Percentiles rank a stretch among this genome's conserved stretches.
These are phyloP conservation scores for Balamuthia mandrillaris DNA, from an alignment of 208 protist species.

Conservation along the genomic window DNA sequence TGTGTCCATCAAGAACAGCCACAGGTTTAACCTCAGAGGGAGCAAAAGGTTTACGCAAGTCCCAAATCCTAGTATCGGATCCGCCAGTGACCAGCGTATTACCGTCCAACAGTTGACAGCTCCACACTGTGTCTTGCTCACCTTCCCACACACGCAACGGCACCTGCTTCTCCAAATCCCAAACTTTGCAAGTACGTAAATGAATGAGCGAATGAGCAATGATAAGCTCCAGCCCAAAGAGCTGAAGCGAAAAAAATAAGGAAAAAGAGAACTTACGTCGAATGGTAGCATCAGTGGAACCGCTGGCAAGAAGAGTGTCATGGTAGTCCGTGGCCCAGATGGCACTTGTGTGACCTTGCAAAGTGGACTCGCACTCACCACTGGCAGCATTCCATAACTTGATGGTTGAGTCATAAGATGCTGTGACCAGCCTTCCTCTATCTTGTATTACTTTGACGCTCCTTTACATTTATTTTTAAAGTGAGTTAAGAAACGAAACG, in stretches of 20 bases:
- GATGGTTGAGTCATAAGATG: constrained; percentile 35
- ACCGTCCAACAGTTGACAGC: constrained; percentile 27
- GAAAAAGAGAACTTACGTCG: background rate
- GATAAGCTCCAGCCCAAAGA: background rate
- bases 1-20: constrained; percentile 2
- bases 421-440: background rate
- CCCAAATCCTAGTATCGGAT: background rate
- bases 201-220: background rate
- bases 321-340: background rate
- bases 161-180: constrained; percentile 28
- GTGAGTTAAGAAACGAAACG: background rate
- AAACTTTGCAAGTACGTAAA: background rate
- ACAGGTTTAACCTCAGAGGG: background rate
- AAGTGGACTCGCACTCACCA: background rate
- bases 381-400: background rate
- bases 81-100: constrained; percentile 16
- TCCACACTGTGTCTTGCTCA: constrained; percentile 33
- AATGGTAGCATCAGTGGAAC: constrained; percentile 34
- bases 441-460: background rate
- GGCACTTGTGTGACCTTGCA: constrained; percentile 15
- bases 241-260: background rate
- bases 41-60: background rate
- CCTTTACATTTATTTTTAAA: background rate
- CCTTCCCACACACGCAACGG: background rate
- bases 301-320: background rate